Evolutionary conservation across 192 early-diverging fungal genomes (phyloP).

Genomic region (Backusella luteola): DNA sequence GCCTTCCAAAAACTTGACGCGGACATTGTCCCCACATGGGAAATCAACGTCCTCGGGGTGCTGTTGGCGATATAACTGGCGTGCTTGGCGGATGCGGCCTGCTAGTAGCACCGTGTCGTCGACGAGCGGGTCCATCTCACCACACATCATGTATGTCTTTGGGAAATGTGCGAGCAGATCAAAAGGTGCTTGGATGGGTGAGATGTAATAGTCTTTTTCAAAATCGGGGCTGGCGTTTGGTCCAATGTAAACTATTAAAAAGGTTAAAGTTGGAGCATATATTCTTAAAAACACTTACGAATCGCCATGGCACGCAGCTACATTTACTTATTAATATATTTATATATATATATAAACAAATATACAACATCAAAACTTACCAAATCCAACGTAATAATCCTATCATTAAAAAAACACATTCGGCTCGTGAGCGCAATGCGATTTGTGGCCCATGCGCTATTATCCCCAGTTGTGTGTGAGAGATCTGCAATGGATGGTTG

Average conservation of each 20-base stretch:
- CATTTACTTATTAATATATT: not conserved
- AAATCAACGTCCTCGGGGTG: conserved; percentile 9
- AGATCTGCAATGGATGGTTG: conserved; percentile 5
- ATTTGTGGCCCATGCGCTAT: conserved; percentile 37
- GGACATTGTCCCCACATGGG: conserved; percentile 40
- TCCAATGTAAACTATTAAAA: conserved; percentile 77
- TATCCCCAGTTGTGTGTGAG: not conserved
- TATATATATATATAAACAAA: not conserved
- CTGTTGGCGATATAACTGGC: conserved; percentile 57
- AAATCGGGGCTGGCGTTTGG: conserved; percentile 78
- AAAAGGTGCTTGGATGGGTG: conserved; percentile 83
- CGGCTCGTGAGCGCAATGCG: conserved; percentile 73
- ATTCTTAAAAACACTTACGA: conserved; percentile 26
- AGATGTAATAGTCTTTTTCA: conserved; percentile 79
- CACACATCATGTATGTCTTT: conserved; percentile 85
- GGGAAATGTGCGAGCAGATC: conserved; percentile 87
- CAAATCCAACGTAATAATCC: conserved; percentile 77
- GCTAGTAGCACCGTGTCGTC: conserved; percentile 96
- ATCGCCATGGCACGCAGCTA: conserved; percentile 62
- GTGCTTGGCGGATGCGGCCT: conserved; percentile 81
- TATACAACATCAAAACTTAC: conserved; percentile 32
- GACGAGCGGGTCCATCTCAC: conserved; percentile 96
- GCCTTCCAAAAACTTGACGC: conserved; percentile 73
- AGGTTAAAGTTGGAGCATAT: not conserved
- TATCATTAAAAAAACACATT: conserved; percentile 84